Evolutionary conservation across 1,139 yeast species (phyloP), one percentile per base, ranked within the genome.

Genomic region (Saccharomyces hybrid): DNA sequence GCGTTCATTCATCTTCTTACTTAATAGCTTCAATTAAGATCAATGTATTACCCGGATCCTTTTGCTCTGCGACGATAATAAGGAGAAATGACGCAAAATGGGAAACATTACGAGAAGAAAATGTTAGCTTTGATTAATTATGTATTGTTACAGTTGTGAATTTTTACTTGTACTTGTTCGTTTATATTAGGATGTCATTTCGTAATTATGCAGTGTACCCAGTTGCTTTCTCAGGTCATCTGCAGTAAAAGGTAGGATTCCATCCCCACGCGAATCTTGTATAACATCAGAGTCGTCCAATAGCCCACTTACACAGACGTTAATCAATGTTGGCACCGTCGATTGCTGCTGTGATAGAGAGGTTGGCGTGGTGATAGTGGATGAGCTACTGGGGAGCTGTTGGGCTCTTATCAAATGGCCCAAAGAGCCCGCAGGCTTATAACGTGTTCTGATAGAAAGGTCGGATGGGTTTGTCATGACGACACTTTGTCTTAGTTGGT

Each of bases 401-500:
- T 51, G 53, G 23, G 25, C 42, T 9, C 52, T 46, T 14, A 46
- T n/a, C 5, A 63, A 62, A 16, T 65, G 64, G 44, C 71, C 60
- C 34, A 76, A 71, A 0, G 80, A 69, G n/a, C 90, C 90, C 13
- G 89, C 89, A 1, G 91, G 90, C 66, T 79, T 82, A 69, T 77
- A 84, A 50, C 77, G 75, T 57, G 82, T 76, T 53, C 73, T 78
- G 58, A 78, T 77, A 5, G 62, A 76, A 57, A 85, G 80, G 55
- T 82, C 87, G 3, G 82, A 83, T 1, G 91, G 89, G 62, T 85
- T 82, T 59, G 83, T 76, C 89, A 85, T 84, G 20, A 82, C 88
- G 50, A 85, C 84, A 38, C 89, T 83, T 44, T 84, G 78, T 67
- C 90, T 76, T 48, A 77, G 65, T 57, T 75, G 79, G 57, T 75